These are phyloP conservation scores for Rhexocercosporidium sp. DNA, from an alignment of 2,329 filamentous ascomycete genomes.

Conservation along the genomic window DNA sequence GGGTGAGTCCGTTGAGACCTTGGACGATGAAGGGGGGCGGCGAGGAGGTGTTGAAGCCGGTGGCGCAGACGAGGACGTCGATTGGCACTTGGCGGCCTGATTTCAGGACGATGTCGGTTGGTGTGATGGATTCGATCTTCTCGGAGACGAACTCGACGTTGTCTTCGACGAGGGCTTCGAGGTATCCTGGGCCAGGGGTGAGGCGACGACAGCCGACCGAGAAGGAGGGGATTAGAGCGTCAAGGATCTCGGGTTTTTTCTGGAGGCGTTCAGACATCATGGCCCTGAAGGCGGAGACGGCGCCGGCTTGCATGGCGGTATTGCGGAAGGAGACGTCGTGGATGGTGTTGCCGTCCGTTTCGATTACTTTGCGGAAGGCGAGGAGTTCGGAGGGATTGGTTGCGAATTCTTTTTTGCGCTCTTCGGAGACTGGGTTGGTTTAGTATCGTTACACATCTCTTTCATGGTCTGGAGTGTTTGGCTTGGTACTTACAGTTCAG, in stretches of 20 bases:
- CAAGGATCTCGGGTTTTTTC: constrained; percentile 46
- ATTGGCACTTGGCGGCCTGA: constrained; percentile 39
- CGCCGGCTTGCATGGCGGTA: constrained; percentile 45
- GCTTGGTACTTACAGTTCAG: constrained; percentile 47
- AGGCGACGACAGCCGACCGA: constrained; percentile 50
- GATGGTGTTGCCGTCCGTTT: constrained; percentile 49
- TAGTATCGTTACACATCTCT: neutral
- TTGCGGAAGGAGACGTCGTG: constrained; percentile 49
- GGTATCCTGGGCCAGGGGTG: constrained; percentile 49
- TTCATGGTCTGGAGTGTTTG: neutral
- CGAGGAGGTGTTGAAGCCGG: constrained; percentile 42
- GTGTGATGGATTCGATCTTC: constrained; percentile 50
- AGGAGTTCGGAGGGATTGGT: constrained; percentile 46
- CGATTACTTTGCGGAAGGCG: constrained; percentile 51
- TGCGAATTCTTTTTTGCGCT: constrained; percentile 47
- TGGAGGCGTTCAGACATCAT: constrained; percentile 49
- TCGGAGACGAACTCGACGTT: constrained; percentile 49
- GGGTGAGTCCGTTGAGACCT: constrained; percentile 31
- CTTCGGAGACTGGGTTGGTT: constrained; percentile 46
- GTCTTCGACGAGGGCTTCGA: constrained; percentile 45
- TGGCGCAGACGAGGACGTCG: constrained; percentile 48
- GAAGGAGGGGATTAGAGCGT: constrained; percentile 47
- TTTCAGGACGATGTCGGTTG: constrained; percentile 42
- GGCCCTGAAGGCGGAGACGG: constrained; percentile 42
- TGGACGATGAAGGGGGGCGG: constrained; percentile 37